phyloP scores from a whole-genome alignment of 2,329 filamentous ascomycete genomes.

The Colletotrichum sp. region DNA sequence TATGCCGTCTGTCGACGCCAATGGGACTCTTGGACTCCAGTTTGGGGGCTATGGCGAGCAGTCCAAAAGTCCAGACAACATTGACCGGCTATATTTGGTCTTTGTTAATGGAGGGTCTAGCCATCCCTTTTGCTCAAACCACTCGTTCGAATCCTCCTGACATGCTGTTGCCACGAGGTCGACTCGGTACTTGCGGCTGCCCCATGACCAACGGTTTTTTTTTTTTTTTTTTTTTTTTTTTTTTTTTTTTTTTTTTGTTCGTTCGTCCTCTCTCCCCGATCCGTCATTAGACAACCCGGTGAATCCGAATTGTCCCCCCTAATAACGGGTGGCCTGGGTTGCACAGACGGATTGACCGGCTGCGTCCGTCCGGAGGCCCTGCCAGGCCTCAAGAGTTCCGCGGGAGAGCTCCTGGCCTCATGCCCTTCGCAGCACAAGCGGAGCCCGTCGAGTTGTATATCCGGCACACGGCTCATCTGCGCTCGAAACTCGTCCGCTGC shows the following conservation, averaged over 20 bases:
- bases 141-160: background rate
- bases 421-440: background rate
- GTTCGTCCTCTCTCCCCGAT: background rate
- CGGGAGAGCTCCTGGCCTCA: background rate
- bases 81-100: background rate
- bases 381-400: background rate
- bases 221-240: background rate
- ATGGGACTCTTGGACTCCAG: background rate
- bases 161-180: background rate
- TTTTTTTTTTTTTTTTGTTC: background rate
- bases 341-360: slow-evolving; percentile 3
- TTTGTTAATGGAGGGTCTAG: background rate
- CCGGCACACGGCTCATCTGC: slow-evolving; percentile 11
- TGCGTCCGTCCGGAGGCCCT: background rate
- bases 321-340: background rate
- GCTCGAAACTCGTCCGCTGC: background rate
- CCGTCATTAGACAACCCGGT: slow-evolving; percentile 3
- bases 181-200: background rate
- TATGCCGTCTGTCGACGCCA: background rate
- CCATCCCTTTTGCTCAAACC: background rate
- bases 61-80: background rate
- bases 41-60: background rate
- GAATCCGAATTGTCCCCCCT: background rate
- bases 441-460: slow-evolving; percentile 8
- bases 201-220: background rate